Conservation (phyloP, 2,329 filamentous ascomycete genomes). For the Ambrosiella cleistominuta region DNA sequence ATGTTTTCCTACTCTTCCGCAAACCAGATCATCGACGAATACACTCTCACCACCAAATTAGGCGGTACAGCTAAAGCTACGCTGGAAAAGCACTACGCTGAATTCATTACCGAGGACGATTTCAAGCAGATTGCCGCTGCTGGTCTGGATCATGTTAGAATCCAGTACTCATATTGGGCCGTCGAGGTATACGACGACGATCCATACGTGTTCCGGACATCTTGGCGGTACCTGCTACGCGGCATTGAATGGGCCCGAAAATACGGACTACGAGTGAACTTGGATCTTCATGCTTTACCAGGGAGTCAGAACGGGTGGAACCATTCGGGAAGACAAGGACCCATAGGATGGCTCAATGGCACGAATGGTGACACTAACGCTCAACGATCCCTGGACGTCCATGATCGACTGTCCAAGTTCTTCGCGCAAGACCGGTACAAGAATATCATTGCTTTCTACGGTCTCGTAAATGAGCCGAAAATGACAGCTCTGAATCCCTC, state of each 20-base stretch:
- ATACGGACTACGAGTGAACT: slow-evolving; percentile 77
- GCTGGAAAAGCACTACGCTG: slow-evolving; percentile 82
- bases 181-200: slow-evolving; percentile 70
- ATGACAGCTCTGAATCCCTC: slow-evolving; percentile 55
- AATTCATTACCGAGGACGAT: slow-evolving; percentile 68
- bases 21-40: slow-evolving; percentile 70
- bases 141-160: slow-evolving; percentile 90
- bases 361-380: slow-evolving; percentile 62
- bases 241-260: slow-evolving; percentile 88
- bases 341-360: slow-evolving; percentile 82
- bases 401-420: slow-evolving; percentile 74
- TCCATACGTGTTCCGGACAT: slow-evolving; percentile 69
- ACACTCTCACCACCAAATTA: slow-evolving; percentile 54
- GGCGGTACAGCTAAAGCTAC: slow-evolving; percentile 45
- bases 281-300: slow-evolving; percentile 81
- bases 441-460: slow-evolving; percentile 84
- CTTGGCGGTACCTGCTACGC: slow-evolving; percentile 85
- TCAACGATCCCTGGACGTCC: slow-evolving; percentile 68
- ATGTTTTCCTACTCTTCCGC: slow-evolving; percentile 54
- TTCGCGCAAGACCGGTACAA: slow-evolving; percentile 87
- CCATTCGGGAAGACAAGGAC: slow-evolving; percentile 69
- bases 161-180: slow-evolving; percentile 91
- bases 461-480: slow-evolving; percentile 81
- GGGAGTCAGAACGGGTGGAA: slow-evolving; percentile 98
- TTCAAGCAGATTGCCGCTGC: slow-evolving; percentile 73